phyloP scores from a whole-genome alignment of 805 yeast genomes.

The Yarrowia bubula region DNA sequence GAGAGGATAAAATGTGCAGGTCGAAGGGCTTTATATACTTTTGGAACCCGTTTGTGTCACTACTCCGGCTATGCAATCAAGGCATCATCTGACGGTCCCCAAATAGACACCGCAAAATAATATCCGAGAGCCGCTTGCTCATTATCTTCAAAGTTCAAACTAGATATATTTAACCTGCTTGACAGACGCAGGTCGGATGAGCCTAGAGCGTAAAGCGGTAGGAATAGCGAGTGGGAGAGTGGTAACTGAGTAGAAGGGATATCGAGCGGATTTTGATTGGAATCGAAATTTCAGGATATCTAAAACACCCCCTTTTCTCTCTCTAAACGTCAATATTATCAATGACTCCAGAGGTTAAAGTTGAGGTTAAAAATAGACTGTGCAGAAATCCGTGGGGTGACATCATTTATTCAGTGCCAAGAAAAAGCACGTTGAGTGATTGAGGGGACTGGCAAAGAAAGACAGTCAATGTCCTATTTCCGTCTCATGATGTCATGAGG shows the following conservation, averaged over 20 bases:
- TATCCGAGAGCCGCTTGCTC: background rate
- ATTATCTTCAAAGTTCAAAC: background rate
- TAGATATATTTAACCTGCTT: background rate
- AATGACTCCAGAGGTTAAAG: too few relatives aligned
- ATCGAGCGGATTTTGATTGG: too few relatives aligned
- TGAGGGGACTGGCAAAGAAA: too few relatives aligned
- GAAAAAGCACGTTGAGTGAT: background rate
- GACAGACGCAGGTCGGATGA: background rate
- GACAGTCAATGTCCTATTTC: too few relatives aligned
- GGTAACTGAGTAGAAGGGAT: too few relatives aligned
- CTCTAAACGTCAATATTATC: too few relatives aligned
- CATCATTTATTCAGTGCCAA: background rate
- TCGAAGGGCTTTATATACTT: background rate
- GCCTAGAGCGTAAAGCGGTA: background rate
- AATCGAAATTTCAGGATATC: too few relatives aligned
- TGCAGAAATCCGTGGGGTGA: background rate
- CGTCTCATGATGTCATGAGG: too few relatives aligned
- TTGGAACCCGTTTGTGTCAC: background rate
- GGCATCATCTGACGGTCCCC: background rate
- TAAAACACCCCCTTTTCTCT: too few relatives aligned
- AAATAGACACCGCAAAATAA: background rate
- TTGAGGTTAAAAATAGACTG: too few relatives aligned
- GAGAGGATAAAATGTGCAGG: background rate
- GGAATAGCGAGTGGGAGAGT: too few relatives aligned
- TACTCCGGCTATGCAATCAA: background rate